Base-by-base conservation (phyloP, 768 basidiomycete genomes). In the Panaeolus papilionaceus region DNA sequence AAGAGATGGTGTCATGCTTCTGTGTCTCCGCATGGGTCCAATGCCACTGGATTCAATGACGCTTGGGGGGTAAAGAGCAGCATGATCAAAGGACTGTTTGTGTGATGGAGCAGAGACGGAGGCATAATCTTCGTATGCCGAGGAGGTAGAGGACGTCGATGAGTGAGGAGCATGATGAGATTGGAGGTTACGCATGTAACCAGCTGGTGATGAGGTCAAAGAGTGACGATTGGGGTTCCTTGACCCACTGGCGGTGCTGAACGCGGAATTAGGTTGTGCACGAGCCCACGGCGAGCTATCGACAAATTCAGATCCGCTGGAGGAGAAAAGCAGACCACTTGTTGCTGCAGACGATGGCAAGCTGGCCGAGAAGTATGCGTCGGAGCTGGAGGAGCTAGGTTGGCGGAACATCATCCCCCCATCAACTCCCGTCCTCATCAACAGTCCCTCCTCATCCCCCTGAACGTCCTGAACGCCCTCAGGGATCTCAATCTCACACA, bases 1-100 rank as follows among this genome's bases (percentile, higher is more conserved):
- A 37, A 89, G 69, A 0, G 88, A 88, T 9, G 92, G 92, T 8
- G 92, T 94, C 85, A 91, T 92, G 76, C 91, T 92, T 65, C 92
- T 84, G 73, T 92, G 88, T 58, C 92, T 83, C 63, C 91, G 80
- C 58, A 88, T 83, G 10, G 91, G 89, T 10, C 91, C 90, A n/a
- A 84, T 73, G 12, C 81, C 85, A 9, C 74, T 69, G 10, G 70
- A 70, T 11, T 75, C 70, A 33, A 82, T 72, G 71, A 84, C 73
- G 12, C 81, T 79, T 26, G 83, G 75, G 0, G 85, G 81, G 71
- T 87, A 90, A 61, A 90, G 75, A 64, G 80, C 69, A 0, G 78
- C 68, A 72, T 89, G 85, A 77, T 92, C 91, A 64, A 92, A 92
- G 10, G 81, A 81, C 61, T 85, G 84, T 76, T 90, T 88, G 72